Evolutionary conservation across 257 asterid genomes (phyloP), one percentile per base, ranked within the genome.

Genomic region (Catharanthus roseus): DNA sequence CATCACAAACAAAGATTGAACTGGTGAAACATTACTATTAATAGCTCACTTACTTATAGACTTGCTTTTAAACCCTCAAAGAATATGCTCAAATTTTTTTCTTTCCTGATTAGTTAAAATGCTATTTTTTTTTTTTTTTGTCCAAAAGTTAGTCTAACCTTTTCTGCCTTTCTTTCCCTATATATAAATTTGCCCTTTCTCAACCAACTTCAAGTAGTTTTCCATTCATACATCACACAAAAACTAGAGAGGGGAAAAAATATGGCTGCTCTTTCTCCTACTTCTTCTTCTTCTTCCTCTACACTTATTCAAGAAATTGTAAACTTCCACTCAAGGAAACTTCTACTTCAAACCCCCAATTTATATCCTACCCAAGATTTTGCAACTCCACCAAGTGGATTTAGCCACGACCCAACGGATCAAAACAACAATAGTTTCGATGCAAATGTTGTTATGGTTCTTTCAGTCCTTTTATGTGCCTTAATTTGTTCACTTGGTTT

Each of bases 401-500:
- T 18, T 21, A 24, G 50, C 39, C 75, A 60, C 41, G 49, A 10
- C 10, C 65, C 65, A 16, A 12, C 42, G 15, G 66, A 64, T 41
- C 36, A 64, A 6, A 53, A 31, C 11, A 54, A 69, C 6, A 65
- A 78, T 50, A 63, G 76, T 55, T 78, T 78, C 36, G 82, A 78
- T 31, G 78, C 79, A 28, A 78, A 78, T 62, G 78, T 74, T 21
- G 73, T 78, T 23, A 69, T 78, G 82, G 82, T 78, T 3, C 76
- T 78, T 29, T 78, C 79, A 45, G 76, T 78, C 29, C 51, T 78
- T 4, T 45, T 78, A 10, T 78, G 82, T 65, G 82, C 79, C 50
- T 33, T 78, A 29, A 74, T 78, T 56, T 78, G 79, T 67, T 78
- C 78, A 26, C 79, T 78, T 19, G 78, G 79, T 8, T 53, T 78